Percentiles rank a stretch among this genome's conserved stretches.
These are phyloP conservation scores for Alternaria viburni DNA, from an alignment of 2,329 filamentous ascomycete species.

Conservation along the genomic window DNA sequence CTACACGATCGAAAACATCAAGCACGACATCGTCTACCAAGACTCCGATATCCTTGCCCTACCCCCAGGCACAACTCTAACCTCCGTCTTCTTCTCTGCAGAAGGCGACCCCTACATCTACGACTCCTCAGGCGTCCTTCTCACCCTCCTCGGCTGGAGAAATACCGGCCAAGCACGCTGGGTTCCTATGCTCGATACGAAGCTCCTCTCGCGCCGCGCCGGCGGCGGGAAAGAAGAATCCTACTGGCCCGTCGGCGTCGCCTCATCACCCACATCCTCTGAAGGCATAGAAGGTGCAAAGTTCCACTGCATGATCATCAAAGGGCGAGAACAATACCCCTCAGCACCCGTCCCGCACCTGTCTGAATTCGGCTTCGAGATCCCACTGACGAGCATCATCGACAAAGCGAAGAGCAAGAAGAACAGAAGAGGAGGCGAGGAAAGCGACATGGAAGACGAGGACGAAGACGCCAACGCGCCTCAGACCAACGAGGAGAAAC, in stretches of 20 bases:
- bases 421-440: conserved; percentile 44
- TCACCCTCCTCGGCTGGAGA: conserved; percentile 91
- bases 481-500: conserved; percentile 52
- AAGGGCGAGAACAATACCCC: conserved; percentile 83
- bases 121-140: conserved; percentile 85
- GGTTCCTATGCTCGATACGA: conserved; percentile 92
- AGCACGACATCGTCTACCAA: conserved; percentile 91
- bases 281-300: conserved; percentile 84
- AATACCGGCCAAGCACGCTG: conserved; percentile 83
- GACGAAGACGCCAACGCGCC: conserved; percentile 34
- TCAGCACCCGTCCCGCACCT: conserved; percentile 91
- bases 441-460: conserved; percentile 36
- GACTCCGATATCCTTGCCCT: conserved; percentile 91
- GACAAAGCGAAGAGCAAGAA: conserved; percentile 35
- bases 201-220: conserved; percentile 78
- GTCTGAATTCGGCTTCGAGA: conserved; percentile 89
- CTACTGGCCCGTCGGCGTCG: conserved; percentile 96
- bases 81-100: conserved; percentile 90
- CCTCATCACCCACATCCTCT: conserved; percentile 61
- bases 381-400: conserved; percentile 72
- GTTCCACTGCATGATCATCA: conserved; percentile 99
- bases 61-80: conserved; percentile 73
- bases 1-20: conserved; percentile 95
- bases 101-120: conserved; percentile 96
- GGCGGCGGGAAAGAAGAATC: conserved; percentile 84